Base-by-base conservation (phyloP, 2,329 filamentous ascomycete genomes). In the Pseudohalonectria lignicola region DNA sequence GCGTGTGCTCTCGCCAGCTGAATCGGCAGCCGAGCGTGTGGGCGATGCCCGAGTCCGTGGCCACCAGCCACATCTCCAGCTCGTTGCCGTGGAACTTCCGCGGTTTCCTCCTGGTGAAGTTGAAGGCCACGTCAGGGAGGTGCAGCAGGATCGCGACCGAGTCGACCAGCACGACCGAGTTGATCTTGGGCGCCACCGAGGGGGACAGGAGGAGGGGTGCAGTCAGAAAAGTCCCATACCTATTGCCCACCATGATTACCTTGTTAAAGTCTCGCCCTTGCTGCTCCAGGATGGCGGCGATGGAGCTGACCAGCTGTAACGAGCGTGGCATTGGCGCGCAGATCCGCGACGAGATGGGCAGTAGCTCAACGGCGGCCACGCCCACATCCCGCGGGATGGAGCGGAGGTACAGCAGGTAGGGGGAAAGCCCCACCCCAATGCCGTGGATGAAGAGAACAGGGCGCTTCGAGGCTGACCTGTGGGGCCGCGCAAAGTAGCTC, bases 1-100 rank as follows among this genome's bases (percentile, higher is more conserved):
- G 57, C 31, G 82, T 74, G 45, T 79, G 82, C 47, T 84, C 69
- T 17, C 66, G 66, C 81, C 81, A 86, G 56, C 82, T 82, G 57
- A 85, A 83, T 47, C 77, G 69, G 4, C 80, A 62, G 0, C 69
- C 71, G 1, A 86, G 60, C 10, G 73, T 76, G 40, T 80, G 68
- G 6, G 79, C 71, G 3, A 82, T 74, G 3, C 76, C 76, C 25
- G 76, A 72, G 46, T 86, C 81, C 36, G 68, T 77, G 30, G 69
- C 74, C 12, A 36, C 15, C 21, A 36, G 23, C 9, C 18, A 23
- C 19, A 36, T 36, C 34, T 36, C n/a, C 34, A 21, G 26, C n/a
- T 36, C 21, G 34, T 36, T 28, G 20, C 21, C 34, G 15, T 7
- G 31, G 31, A 13, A 33, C 15, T 20, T 17, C 51, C 46, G 58